phyloP scores from a whole-genome alignment of 176 grass and related monocot species.

The Oryza coarctata region DNA sequence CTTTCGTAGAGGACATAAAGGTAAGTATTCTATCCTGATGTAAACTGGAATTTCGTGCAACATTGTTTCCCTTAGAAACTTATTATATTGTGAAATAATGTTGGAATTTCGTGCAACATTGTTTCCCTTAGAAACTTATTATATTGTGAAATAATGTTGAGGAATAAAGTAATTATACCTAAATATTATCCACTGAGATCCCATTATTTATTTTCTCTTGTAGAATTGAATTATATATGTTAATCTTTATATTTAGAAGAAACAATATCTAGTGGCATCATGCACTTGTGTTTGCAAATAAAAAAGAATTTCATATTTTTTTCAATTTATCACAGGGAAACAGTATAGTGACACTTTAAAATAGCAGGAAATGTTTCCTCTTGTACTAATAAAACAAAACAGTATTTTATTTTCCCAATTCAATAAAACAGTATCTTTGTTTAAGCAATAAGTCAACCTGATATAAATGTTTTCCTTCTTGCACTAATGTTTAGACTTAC shows the following conservation, averaged over 20 bases:
- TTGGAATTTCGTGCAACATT: neutral
- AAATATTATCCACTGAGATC: neutral
- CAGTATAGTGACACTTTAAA: neutral
- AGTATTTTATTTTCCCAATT: neutral
- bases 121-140: neutral
- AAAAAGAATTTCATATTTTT: too few relatives aligned
- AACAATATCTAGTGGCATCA: too few relatives aligned
- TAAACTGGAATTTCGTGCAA: neutral
- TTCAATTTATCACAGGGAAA: too few relatives aligned
- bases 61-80: neutral
- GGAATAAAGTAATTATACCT: neutral
- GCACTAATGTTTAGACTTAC: neutral
- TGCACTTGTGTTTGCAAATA: too few relatives aligned
- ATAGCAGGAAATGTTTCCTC: neutral
- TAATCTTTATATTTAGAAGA: too few relatives aligned
- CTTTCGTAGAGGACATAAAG: constrained; percentile 41
- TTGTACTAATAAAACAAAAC: neutral
- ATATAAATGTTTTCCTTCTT: neutral
- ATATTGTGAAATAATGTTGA: neutral
- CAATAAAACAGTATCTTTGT: neutral
- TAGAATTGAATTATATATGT: neutral
- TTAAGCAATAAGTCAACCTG: neutral
- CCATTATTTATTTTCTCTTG: neutral
- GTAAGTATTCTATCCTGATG: neutral
- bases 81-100: neutral